phyloP scores from a whole-genome alignment of 2,329 filamentous ascomycete genomes.

The Ambrosiella xylebori region DNA sequence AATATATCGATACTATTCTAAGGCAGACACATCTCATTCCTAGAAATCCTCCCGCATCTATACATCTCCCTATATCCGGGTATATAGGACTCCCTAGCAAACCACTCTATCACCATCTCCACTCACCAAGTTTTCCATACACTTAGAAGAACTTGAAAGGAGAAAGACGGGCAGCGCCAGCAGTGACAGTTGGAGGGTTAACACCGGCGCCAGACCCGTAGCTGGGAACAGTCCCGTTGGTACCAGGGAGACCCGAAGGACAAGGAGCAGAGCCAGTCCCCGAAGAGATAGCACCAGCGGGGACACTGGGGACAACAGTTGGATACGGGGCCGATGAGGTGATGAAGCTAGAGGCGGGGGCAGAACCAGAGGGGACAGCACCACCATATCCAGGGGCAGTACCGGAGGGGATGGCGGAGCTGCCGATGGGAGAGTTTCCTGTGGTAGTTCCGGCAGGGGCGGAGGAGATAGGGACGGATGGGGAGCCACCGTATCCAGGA shows the following conservation, averaged over 20 bases:
- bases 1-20: neutral
- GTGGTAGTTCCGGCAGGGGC: neutral
- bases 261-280: neutral
- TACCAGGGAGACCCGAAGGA: neutral
- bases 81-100: neutral
- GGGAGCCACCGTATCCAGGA: neutral
- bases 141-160: slow-evolving; percentile 1
- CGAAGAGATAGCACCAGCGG: neutral
- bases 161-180: slow-evolving; percentile 6
- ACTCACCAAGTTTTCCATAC: neutral
- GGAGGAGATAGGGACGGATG: neutral
- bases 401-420: slow-evolving; percentile 1
- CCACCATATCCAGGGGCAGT: slow-evolving; percentile 2
- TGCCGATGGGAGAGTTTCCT: neutral
- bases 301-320: neutral
- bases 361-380: neutral
- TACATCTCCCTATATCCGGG: neutral
- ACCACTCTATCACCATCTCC: neutral
- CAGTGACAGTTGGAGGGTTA: slow-evolving; percentile 4
- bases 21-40: neutral
- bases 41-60: neutral
- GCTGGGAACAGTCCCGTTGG: slow-evolving; percentile 4
- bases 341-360: neutral
- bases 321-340: neutral
- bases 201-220: neutral